A percentile compares a stretch with the other conserved stretches of the same genome.
Evolutionary conservation across 2,329 filamentous ascomycete genomes (phyloP).

Genomic region (Verticillium albo-atrum): DNA sequence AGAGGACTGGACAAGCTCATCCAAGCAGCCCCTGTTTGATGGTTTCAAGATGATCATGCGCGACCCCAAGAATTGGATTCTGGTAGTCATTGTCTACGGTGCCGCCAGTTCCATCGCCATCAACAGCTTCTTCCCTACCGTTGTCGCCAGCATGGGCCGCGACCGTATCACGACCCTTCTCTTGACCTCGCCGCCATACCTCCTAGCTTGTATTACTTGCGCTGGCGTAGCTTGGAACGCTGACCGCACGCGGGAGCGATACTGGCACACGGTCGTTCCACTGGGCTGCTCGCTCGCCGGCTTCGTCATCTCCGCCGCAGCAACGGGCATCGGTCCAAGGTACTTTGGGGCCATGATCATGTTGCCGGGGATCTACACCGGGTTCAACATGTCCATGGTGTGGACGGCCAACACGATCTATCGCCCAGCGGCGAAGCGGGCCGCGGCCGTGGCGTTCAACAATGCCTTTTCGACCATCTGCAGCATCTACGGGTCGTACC

Average conservation of each 20-base stretch:
- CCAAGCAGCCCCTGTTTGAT: conserved; percentile 11
- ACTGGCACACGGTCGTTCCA: conserved; percentile 10
- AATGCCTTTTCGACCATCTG: conserved; percentile 17
- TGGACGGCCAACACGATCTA: conserved; percentile 19
- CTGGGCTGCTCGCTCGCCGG: conserved; percentile 7
- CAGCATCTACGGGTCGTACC: conserved; percentile 19
- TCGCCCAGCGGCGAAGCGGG: conserved; percentile 15
- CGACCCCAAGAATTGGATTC: conserved; percentile 17
- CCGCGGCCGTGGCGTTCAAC: conserved; percentile 16
- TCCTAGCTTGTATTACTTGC: conserved; percentile 2
- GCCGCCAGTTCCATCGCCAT: conserved; percentile 14
- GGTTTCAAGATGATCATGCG: conserved; percentile 15
- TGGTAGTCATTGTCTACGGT: conserved; percentile 14
- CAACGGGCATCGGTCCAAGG: conserved; percentile 3
- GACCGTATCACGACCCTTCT: conserved; percentile 12
- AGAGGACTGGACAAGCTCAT: conserved; percentile 13
- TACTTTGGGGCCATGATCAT: conserved; percentile 17
- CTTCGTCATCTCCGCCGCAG: conserved; percentile 7
- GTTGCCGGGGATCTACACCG: conserved; percentile 17
- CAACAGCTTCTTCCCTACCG: conserved; percentile 17
- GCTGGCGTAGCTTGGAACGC: conserved; percentile 9
- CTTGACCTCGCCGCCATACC: conserved; percentile 23
- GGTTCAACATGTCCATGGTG: conserved; percentile 18
- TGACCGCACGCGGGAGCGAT: conserved; percentile 8
- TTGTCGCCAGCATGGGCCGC: conserved; percentile 9